These are phyloP conservation scores for Tremellales sp. DNA, from an alignment of 1,284 basidiomycete genomes.

Conservation along the genomic window DNA sequence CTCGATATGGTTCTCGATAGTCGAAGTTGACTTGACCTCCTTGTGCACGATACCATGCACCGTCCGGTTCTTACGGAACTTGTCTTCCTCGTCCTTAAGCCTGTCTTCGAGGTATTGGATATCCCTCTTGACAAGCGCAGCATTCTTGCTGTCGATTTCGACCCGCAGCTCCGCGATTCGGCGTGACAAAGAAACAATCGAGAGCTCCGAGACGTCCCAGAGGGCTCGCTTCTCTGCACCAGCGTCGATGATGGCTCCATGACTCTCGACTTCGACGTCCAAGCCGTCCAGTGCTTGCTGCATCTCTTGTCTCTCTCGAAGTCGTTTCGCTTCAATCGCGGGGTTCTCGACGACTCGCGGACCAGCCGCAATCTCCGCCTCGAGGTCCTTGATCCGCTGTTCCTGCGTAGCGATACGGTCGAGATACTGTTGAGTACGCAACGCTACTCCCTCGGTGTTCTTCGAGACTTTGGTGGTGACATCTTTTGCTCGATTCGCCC, in stretches of 20 bases:
- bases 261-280: conserved; percentile 63
- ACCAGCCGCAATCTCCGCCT: conserved; percentile 60
- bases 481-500: conserved; percentile 92
- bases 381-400: conserved; percentile 54
- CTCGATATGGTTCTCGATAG: conserved; percentile 58
- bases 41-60: conserved; percentile 61
- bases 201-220: conserved; percentile 68
- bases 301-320: conserved; percentile 64
- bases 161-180: conserved; percentile 63
- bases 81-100: conserved; percentile 66
- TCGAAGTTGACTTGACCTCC: conserved; percentile 68
- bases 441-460: conserved; percentile 87
- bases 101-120: conserved; percentile 65
- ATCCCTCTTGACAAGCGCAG: conserved; percentile 57
- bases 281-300: conserved; percentile 67
- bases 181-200: conserved; percentile 61
- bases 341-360: conserved; percentile 50
- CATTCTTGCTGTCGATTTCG: conserved; percentile 52
- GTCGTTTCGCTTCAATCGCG: conserved; percentile 50
- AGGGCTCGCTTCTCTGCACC: conserved; percentile 73
- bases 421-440: conserved; percentile 89
- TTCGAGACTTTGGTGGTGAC: conserved; percentile 89
- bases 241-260: conserved; percentile 64
- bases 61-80: conserved; percentile 59
- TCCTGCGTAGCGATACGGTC: conserved; percentile 73